Conservation (phyloP, 2,329 filamentous ascomycete genomes). For the Mycosphaerelloides madeirae region DNA sequence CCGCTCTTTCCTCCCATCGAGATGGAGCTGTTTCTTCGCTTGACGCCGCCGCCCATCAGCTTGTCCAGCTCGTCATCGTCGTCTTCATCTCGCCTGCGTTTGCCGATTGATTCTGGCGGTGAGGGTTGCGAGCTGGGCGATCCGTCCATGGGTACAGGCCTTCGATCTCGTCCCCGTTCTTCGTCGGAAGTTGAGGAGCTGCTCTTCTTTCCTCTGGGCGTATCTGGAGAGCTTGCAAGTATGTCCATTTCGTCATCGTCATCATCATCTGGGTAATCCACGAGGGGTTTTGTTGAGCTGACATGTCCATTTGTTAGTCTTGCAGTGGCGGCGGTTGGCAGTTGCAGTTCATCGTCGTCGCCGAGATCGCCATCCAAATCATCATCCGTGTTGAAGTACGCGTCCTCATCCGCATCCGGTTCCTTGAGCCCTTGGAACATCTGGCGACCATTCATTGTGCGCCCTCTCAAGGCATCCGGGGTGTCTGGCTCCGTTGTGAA, state of each 20-base stretch:
- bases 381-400: conserved; percentile 89
- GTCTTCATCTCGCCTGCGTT: conserved; percentile 85
- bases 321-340: conserved; percentile 24
- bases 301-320: conserved; percentile 54
- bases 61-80: conserved; percentile 90
- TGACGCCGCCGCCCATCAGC: conserved; percentile 52
- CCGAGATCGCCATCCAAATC: conserved; percentile 67
- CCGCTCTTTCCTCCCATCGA: conserved; percentile 21
- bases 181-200: conserved; percentile 23
- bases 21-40: conserved; percentile 40
- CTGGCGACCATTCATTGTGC: conserved; percentile 50
- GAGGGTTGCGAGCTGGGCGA: conserved; percentile 24
- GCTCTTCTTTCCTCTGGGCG: conserved; percentile 29
- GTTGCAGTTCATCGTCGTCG: conserved; percentile 29
- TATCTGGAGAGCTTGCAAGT: conserved; percentile 45
- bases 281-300: conserved; percentile 66
- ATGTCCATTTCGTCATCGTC: conserved; percentile 53
- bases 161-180: conserved; percentile 20
- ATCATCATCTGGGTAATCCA: conserved; percentile 92
- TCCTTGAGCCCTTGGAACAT: conserved; percentile 69
- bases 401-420: conserved; percentile 79
- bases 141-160: conserved; percentile 26
- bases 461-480: conserved; percentile 37
- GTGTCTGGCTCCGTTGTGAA: conserved; percentile 65
- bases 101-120: conserved; percentile 47